Evolutionary conservation across 768 basidiomycete genomes (phyloP), one percentile per base, ranked within the genome.

Genomic region (Naematelia encephala): DNA sequence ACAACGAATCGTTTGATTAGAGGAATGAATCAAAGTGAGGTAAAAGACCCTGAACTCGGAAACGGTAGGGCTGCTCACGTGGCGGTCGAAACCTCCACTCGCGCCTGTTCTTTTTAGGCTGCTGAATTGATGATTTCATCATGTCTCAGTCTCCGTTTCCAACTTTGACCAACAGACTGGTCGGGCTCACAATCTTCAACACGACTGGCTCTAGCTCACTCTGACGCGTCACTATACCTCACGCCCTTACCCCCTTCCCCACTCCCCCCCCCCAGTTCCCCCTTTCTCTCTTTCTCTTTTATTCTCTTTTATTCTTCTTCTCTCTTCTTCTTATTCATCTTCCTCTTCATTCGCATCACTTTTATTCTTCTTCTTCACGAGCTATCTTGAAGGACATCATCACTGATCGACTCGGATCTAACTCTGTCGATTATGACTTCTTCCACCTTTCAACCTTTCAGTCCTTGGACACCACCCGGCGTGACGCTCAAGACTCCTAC

Each of bases 391-490:
- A n/a, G n/a, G n/a, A n/a, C n/a, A n/a, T n/a, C n/a, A n/a, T n/a
- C n/a, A n/a, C n/a, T n/a, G n/a, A n/a, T n/a, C n/a, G n/a, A n/a
- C n/a, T n/a, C n/a, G n/a, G n/a, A n/a, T n/a, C n/a, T n/a, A n/a
- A n/a, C n/a, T n/a, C n/a, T n/a, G n/a, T n/a, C n/a, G n/a, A n/a
- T n/a, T n/a, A n/a, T n/a, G n/a, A n/a, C n/a, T n/a, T 51, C 39
- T 23, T 21, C 26, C 25, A 45, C 59, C n/a, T 61, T 61, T 43
- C 54, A 61, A 21, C 59, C 59, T 11, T 61, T 61, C 28, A 45
- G 54, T 2, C 21, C 54, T 3, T 39, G 34, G 34, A 39, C 27
- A 21, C 51, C 11, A 8, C 23, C 11, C 54, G 10, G 42, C 54
- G 14, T 51, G 50, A 23, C 50, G 5, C 10, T 29, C 46, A 48